Evolutionary conservation across 2,329 filamentous ascomycete genomes (phyloP).

Genomic region (Dissoconium aciculare): DNA sequence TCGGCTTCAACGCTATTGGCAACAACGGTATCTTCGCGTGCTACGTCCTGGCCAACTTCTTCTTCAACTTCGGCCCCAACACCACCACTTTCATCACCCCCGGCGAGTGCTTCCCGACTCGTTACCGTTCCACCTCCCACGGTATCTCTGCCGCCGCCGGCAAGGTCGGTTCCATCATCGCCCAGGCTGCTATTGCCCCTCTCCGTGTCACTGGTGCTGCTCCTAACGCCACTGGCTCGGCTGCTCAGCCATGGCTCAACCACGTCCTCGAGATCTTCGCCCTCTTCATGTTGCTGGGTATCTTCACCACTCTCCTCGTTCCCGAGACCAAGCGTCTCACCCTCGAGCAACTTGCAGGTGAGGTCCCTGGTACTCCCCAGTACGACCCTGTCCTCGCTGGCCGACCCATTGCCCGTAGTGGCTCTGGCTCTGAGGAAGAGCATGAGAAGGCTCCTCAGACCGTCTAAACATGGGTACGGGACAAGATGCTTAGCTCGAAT

Average conservation of each 20-base stretch:
- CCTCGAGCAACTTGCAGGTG: constrained; percentile 55
- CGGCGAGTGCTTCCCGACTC: constrained; percentile 38
- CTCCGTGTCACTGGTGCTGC: constrained; percentile 39
- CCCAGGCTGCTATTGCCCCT: constrained; percentile 35
- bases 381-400: constrained; percentile 27
- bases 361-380: constrained; percentile 43
- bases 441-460: constrained; percentile 10
- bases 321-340: constrained; percentile 60
- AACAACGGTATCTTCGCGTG: constrained; percentile 30
- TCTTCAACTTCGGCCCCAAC: constrained; percentile 41
- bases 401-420: constrained; percentile 3
- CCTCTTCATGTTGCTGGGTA: constrained; percentile 63
- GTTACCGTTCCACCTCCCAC: constrained; percentile 34
- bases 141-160: constrained; percentile 35
- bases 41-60: constrained; percentile 36
- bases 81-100: constrained; percentile 38
- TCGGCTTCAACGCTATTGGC: constrained; percentile 32
- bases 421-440: constrained; percentile 8
- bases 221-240: constrained; percentile 35
- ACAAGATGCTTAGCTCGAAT: too few relatives aligned
- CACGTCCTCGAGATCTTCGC: constrained; percentile 66
- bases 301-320: constrained; percentile 54
- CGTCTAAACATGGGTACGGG: too few relatives aligned
- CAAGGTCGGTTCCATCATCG: constrained; percentile 36
- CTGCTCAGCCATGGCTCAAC: constrained; percentile 60